Evolutionary conservation across 1,284 basidiomycete species (phyloP).

Genomic region (Ceratobasidium sp.): DNA sequence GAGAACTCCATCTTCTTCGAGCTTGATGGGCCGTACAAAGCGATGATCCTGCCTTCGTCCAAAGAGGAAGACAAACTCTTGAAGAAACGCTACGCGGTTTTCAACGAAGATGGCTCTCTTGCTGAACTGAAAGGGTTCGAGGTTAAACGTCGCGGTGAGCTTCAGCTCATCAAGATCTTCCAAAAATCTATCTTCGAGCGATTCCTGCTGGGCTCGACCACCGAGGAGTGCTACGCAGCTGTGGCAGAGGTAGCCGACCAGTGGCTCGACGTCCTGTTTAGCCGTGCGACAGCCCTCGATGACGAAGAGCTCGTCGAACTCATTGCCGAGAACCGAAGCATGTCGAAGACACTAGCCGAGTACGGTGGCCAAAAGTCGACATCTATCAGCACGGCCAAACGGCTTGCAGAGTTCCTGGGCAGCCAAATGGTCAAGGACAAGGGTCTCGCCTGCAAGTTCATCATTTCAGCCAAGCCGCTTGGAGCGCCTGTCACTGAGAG

Average conservation of each 20-base stretch:
- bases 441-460: slow-evolving; percentile 97
- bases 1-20: slow-evolving; percentile 99
- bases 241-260: slow-evolving; percentile 95
- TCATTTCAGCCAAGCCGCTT: slow-evolving; percentile 93
- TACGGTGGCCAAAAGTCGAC: slow-evolving; percentile 98
- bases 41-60: slow-evolving; percentile 98
- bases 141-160: slow-evolving; percentile 96
- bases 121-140: slow-evolving; percentile 99
- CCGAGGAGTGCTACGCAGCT: slow-evolving; percentile 93
- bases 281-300: slow-evolving; percentile 79
- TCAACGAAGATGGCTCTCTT: slow-evolving; percentile 95
- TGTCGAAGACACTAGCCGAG: slow-evolving; percentile 96
- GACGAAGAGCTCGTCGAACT: slow-evolving; percentile 97
- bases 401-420: slow-evolving; percentile 96
- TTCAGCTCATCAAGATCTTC: slow-evolving; percentile 99
- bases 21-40: slow-evolving; percentile 96
- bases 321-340: slow-evolving; percentile 98
- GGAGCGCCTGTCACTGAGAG: slow-evolving; percentile 97
- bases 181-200: slow-evolving; percentile 99
- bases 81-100: slow-evolving; percentile 99
- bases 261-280: slow-evolving; percentile 96
- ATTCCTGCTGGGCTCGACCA: slow-evolving; percentile 90
- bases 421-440: slow-evolving; percentile 99
- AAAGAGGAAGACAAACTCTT: slow-evolving; percentile 99
- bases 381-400: slow-evolving; percentile 94